Percentiles rank a stretch among this genome's conserved stretches.
These are phyloP conservation scores for Catharanthus roseus DNA, from an alignment of 257 asterid species.

Conservation along the genomic window DNA sequence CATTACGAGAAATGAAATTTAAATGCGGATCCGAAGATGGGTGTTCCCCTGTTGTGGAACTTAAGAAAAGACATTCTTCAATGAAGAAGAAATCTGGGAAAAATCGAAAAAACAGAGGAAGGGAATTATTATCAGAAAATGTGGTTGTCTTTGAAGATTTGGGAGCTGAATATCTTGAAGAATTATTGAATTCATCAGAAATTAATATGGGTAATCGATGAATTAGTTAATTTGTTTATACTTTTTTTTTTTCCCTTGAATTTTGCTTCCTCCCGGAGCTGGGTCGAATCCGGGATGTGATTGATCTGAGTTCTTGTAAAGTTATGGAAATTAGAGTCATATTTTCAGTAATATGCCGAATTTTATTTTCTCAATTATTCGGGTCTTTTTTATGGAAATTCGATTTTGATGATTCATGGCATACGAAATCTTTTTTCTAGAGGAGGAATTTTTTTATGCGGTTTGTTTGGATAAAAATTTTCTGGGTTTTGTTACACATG, in stretches of 20 bases:
- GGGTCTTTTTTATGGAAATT: too few species aligned
- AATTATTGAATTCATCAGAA: slow-evolving; percentile 41
- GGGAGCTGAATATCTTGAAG: slow-evolving; percentile 66
- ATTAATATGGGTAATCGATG: not conserved
- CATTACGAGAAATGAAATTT: slow-evolving; percentile 48
- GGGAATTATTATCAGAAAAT: slow-evolving; percentile 21
- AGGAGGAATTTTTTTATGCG: too few species aligned
- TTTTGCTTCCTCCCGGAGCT: not conserved
- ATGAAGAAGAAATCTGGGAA: slow-evolving; percentile 35
- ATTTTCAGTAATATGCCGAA: too few species aligned
- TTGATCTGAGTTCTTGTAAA: not conserved
- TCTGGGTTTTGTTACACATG: too few species aligned
- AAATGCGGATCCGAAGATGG: slow-evolving; percentile 37
- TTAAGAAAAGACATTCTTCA: slow-evolving; percentile 57
- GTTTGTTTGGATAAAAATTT: too few species aligned
- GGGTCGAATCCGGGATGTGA: not conserved
- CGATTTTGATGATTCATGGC: too few species aligned
- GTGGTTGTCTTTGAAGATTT: slow-evolving; percentile 71
- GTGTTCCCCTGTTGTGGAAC: slow-evolving; percentile 71
- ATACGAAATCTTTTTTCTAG: too few species aligned
- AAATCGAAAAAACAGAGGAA: slow-evolving; percentile 17
- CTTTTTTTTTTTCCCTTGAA: not conserved
- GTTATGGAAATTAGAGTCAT: too few species aligned
- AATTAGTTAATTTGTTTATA: slow-evolving; percentile 2
- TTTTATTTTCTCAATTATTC: too few species aligned